These are phyloP conservation scores for Coniosporium apollinis DNA, from an alignment of 495 filamentous ascomycete species.

Conservation along the genomic window DNA sequence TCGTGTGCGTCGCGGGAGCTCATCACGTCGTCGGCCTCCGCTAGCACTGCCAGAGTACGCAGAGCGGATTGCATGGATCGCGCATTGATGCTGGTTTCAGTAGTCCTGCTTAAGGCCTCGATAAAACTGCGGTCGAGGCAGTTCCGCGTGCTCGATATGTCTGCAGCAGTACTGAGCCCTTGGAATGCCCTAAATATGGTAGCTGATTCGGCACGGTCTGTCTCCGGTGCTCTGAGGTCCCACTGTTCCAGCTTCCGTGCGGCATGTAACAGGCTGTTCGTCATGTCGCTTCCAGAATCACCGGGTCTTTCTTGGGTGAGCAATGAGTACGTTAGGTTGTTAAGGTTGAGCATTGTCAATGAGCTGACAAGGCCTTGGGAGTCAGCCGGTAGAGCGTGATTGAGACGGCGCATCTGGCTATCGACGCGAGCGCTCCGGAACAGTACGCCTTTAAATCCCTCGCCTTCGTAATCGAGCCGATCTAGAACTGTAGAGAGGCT, in stretches of 20 bases:
- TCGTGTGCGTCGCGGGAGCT: conserved; percentile 38
- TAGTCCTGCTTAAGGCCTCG: background rate
- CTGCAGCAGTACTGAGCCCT: conserved; percentile 48
- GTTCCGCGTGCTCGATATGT: conserved; percentile 10
- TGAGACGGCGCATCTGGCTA: conserved; percentile 47
- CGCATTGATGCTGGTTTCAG: conserved; percentile 10
- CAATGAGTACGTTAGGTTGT: conserved; percentile 56
- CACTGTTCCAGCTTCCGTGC: conserved; percentile 80
- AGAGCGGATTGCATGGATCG: conserved; percentile 46
- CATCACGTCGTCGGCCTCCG: conserved; percentile 66
- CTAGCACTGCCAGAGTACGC: conserved; percentile 56
- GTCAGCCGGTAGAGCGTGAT: conserved; percentile 22
- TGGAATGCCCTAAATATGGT: conserved; percentile 69
- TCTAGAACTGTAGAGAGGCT: conserved; percentile 60
- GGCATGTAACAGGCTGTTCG: conserved; percentile 57
- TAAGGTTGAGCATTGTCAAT: conserved; percentile 47
- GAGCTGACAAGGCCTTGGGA: conserved; percentile 39
- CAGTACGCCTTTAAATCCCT: conserved; percentile 73
- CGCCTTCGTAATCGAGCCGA: conserved; percentile 76
- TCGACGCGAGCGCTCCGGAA: conserved; percentile 89
- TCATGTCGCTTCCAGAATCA: conserved; percentile 28
- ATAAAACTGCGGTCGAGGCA: conserved; percentile 1
- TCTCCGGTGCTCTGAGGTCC: conserved; percentile 64
- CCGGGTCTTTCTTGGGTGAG: conserved; percentile 39
- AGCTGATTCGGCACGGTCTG: conserved; percentile 41